Base-by-base conservation (phyloP, 1,284 basidiomycete species). In the Abortiporus biennis region DNA sequence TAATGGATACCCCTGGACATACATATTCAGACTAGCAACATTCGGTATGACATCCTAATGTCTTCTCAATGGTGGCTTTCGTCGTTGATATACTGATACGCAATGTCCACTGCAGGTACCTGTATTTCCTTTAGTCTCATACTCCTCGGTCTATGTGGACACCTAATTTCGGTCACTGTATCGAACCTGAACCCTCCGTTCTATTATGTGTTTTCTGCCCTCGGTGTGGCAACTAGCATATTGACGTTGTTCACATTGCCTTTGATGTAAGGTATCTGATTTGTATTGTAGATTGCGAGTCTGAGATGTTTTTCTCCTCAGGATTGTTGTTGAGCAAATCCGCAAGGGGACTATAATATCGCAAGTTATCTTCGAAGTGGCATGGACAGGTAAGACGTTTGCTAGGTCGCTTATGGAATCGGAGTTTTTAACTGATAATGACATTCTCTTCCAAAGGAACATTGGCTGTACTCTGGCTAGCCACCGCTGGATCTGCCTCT, bases 241-340 rank as follows among this genome's bases (percentile, higher is more conserved):
- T 27, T 58, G 19, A 51, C 56, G 6, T 17, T 60, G 12, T 11
- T 56, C 39, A 47, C 55, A 4, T 8, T 58, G 6, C 49, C 51
- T 11, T 36, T 43, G 4, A 57, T 60, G 58, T 58, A 27, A 13
- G 54, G 35, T 15, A 15, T 21, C 22, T 4, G 17, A 21, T 30
- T 13, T 36, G 13, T 20, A 15, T 37, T 13, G 12, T 35, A 8
- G 13, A 21, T 27, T 15, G 13, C 31, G 16, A 4, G 22, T 25
- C 19, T 43, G 31, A 29, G 38, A 35, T 45, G 27, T 47, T 44
- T 23, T 32, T 42, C 13, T 38, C 43, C 8, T 25, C 43, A 43
- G 53, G 51, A 21, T 50, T 27, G 29, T 51, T 47, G 38, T 51
- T 44, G 43, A 54, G 40, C 20, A 46, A 37, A 37, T 53, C 11